Conservation (phyloP, 176 grass and related monocot species). For the Cenchrus americanus region DNA sequence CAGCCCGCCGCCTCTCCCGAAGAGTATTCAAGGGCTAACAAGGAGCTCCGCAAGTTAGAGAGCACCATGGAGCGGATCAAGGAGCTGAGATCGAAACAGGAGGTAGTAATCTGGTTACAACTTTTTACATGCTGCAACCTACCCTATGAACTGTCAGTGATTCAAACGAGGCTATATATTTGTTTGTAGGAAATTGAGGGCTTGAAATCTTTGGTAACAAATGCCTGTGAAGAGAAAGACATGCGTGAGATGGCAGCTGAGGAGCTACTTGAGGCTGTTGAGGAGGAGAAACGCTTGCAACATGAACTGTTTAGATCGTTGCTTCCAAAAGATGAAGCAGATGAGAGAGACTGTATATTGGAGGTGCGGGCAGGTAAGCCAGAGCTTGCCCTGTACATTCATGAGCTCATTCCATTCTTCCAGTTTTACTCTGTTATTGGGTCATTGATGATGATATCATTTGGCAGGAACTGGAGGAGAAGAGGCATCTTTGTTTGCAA, state of each 20-base stretch:
- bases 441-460: conserved; percentile 32
- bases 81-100: conserved; percentile 54
- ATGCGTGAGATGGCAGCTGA: conserved; percentile 77
- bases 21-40: conserved; percentile 75
- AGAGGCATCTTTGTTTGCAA: conserved; percentile 93
- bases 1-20: conserved; percentile 60
- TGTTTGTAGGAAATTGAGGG: conserved; percentile 68
- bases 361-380: conserved; percentile 87
- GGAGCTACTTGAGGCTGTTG: conserved; percentile 64
- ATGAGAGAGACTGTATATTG: conserved; percentile 83
- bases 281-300: conserved; percentile 62
- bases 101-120: conserved; percentile 34
- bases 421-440: neutral
- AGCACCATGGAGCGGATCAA: conserved; percentile 61
- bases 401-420: neutral
- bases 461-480: conserved; percentile 88
- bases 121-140: neutral
- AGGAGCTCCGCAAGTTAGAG: conserved; percentile 67
- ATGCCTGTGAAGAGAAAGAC: conserved; percentile 73
- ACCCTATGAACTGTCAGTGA: neutral
- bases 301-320: conserved; percentile 61
- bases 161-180: neutral
- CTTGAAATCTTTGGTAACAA: conserved; percentile 63
- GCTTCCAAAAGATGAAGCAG: conserved; percentile 95
- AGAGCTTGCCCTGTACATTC: conserved; percentile 5